Conservation (phyloP, 2,329 filamentous ascomycete species). For the Trematosphaeria pertusa region DNA sequence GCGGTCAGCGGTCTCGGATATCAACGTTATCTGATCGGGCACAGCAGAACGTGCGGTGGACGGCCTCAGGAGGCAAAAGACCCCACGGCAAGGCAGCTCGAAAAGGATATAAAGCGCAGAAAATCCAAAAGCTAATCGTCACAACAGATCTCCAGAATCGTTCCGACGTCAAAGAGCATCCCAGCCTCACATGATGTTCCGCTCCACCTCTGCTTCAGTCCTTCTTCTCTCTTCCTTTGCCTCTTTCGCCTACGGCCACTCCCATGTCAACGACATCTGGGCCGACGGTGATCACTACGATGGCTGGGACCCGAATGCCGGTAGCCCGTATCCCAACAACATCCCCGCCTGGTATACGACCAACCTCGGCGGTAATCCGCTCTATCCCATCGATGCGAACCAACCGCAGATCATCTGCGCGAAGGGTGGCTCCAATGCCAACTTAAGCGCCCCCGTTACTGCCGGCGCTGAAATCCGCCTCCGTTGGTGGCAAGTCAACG, state of each 20-base stretch:
- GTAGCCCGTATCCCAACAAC: conserved; percentile 15
- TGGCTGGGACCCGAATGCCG: conserved; percentile 25
- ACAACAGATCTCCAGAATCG: too few species aligned
- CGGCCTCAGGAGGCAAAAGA: too few species aligned
- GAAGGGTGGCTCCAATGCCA: conserved; percentile 24
- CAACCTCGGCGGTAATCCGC: conserved; percentile 33
- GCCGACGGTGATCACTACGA: conserved; percentile 18
- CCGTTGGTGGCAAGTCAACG: conserved; percentile 36
- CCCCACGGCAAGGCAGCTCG: too few species aligned
- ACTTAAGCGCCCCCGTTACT: conserved; percentile 26
- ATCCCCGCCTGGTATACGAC: conserved; percentile 24
- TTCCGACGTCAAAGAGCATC: too few species aligned
- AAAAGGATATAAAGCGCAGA: neutral
- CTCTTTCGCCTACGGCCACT: conserved; percentile 13
- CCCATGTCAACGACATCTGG: conserved; percentile 23
- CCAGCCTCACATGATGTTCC: too few species aligned
- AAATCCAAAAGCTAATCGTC: too few species aligned
- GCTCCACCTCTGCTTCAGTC: neutral
- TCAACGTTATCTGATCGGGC: too few species aligned
- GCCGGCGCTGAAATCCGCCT: conserved; percentile 27
- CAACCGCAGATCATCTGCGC: conserved; percentile 32
- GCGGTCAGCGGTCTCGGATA: too few species aligned
- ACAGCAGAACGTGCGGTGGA: too few species aligned
- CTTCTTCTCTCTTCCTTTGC: neutral
- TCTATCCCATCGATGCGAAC: conserved; percentile 24